phyloP scores from a whole-genome alignment of 805 yeast species.

The Wilhelminamyces savonicus region DNA sequence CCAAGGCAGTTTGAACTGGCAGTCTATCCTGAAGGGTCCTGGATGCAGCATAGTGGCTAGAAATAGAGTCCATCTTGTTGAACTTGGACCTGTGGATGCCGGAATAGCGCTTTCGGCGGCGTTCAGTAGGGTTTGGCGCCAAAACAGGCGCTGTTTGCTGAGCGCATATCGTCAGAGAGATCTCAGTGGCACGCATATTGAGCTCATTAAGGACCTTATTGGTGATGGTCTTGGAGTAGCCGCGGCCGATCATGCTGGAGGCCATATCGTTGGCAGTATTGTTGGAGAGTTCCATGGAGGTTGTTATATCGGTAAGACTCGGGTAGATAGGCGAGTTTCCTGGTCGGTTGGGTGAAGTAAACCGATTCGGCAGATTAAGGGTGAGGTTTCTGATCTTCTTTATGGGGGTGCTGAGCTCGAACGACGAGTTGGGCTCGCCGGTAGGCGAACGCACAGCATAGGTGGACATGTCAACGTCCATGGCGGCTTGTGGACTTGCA shows the following conservation, averaged over 20 bases:
- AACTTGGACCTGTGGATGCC: slow-evolving; percentile 29
- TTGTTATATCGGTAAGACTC: neutral
- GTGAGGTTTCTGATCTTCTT: slow-evolving; percentile 28
- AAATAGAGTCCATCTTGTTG: slow-evolving; percentile 42
- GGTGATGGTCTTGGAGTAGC: slow-evolving; percentile 25
- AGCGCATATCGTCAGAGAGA: slow-evolving; percentile 15
- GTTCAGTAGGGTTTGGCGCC: slow-evolving; percentile 10
- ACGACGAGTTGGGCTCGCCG: too few species aligned
- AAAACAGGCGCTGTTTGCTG: slow-evolving; percentile 10
- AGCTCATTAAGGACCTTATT: slow-evolving; percentile 41
- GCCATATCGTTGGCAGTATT: neutral
- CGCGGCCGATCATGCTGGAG: slow-evolving; percentile 8
- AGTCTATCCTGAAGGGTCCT: slow-evolving; percentile 1
- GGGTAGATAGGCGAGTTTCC: too few species aligned
- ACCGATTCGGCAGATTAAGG: slow-evolving; percentile 29
- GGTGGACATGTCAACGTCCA: too few species aligned
- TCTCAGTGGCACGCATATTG: slow-evolving; percentile 34
- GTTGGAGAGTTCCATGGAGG: neutral
- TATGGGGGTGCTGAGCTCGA: slow-evolving; percentile 34
- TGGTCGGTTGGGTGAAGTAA: neutral
- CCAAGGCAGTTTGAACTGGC: neutral
- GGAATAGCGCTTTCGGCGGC: slow-evolving; percentile 24
- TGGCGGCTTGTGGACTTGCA: too few species aligned
- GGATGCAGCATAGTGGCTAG: slow-evolving; percentile 42
- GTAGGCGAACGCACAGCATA: too few species aligned